phyloP scores from a whole-genome alignment of 2,329 filamentous ascomycete species.

The Paraphaeosphaeria minitans region DNA sequence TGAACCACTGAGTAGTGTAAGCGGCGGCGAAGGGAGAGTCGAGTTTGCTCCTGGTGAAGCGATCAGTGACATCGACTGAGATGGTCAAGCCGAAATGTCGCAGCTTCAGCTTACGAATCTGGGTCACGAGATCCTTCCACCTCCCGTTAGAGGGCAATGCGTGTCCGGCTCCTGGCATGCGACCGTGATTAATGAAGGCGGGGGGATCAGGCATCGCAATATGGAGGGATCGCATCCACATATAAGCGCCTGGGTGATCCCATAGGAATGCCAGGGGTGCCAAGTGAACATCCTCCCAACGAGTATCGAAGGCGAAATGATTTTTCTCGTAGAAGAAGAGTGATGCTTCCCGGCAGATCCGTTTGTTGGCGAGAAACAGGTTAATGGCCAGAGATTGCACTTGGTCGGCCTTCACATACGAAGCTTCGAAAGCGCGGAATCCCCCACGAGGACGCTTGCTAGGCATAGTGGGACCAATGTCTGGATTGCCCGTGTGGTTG shows the following conservation, averaged over 20 bases:
- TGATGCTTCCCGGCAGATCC: neutral
- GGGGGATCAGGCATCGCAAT: neutral
- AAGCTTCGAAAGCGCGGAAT: neutral
- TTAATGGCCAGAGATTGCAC: neutral
- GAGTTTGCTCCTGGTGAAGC: neutral
- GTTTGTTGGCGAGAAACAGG: conserved; percentile 1
- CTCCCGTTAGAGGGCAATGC: neutral
- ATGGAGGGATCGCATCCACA: neutral
- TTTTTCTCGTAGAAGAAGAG: neutral
- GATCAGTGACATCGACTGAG: neutral
- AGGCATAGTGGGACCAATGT: neutral
- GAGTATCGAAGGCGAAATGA: neutral
- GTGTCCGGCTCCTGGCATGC: neutral
- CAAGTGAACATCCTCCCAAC: neutral
- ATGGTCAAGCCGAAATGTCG: neutral
- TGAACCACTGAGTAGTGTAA: neutral
- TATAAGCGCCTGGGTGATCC: neutral
- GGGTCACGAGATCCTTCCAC: neutral
- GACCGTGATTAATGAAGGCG: neutral
- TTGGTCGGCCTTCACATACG: neutral
- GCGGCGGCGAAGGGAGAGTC: neutral
- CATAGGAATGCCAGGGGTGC: neutral
- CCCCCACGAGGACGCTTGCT: neutral
- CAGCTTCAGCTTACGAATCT: neutral
- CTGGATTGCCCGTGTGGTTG: neutral